Evolutionary conservation across 371 early-diverging fungal species (phyloP), one percentile per base, ranked within the genome.

Genomic region (Syncephalastrum sp.): DNA sequence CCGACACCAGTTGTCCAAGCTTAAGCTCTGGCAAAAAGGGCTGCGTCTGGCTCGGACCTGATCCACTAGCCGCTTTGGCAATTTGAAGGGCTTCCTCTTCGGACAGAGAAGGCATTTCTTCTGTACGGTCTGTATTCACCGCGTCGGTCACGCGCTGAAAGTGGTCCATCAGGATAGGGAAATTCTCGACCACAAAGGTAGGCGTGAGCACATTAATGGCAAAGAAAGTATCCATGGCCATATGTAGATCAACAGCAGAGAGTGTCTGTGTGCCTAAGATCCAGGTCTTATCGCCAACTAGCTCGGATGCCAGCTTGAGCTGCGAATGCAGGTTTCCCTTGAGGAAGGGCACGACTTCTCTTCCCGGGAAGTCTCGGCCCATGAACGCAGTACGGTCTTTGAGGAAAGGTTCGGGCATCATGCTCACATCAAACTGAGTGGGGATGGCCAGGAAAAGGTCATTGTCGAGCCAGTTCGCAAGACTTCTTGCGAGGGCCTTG

Each of bases 1-100:
- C 73, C 0, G 63, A 33, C 4, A 84, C 79, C 5, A 50, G 6
- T 27, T 75, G 67, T 3, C 84, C 84, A 3, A 67, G 41, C 17
- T 57, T 56, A 10, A 74, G 57, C 6, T 38, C 48, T 10, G 57
- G 29, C n/a, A 49, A 42, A 3, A 16, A 24, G 27, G 45, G 25
- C n/a, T 56, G 56, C 12, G 54, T 55, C n/a, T 14, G 16, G 1
- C 14, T 24, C 4, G 51, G 38, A 8, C 38, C 38, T 8, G 38
- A 2, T 10, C 38, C 38, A 12, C 10, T 33, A 4, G 16, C 29
- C 6, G 42, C 4, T 44, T 63, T 66, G 21, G 72, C 75, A 17
- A 77, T 43, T 23, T 72, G 63, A 0, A 78, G 50, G 1, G 75
- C 81, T 50, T 75, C 69, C 43, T 75, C 77, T 10, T 61, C 75